Base-by-base conservation (phyloP, 192 early-diverging fungal species). In the Coemansia sp. region DNA sequence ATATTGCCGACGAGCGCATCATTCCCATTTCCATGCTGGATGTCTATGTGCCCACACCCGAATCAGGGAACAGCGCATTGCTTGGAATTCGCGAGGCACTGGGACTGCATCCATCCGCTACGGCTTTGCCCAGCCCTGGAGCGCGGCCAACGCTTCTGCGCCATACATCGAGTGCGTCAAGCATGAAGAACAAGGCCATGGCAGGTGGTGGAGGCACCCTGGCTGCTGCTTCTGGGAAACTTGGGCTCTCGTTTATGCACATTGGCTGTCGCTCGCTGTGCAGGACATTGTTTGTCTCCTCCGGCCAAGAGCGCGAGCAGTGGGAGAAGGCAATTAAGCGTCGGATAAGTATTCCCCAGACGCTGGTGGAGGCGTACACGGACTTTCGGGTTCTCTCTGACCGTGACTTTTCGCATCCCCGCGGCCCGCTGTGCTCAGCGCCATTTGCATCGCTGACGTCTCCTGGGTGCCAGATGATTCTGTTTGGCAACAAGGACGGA, bases 11-110 rank as follows among this genome's bases (percentile, higher is more conserved):
- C 59, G 67, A 72, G 44, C 76, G 73, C 38, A 77, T 79, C 26
- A 79, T 83, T 43, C 81, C 81, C 1, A 75, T 83, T 11, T 78
- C 75, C 2, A 78, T 83, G 81, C 76, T 83, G 26, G 81, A 83
- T 23, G 76, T 63, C 13, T 21, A 16, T 4, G 66, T 77, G 49
- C 68, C 79, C 0, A 52, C 63, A 9, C 50, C 60, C 9, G 79
- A 73, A 40, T 21, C 79, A 0, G 62, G 77, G 13, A 59, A 38
- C 39, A 59, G 57, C 6, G 59, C 77, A 16, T 59, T 75, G 18
- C 54, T 56, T 19, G 71, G 75, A 11, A 70, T 82, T 40, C 74
- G 75, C 59, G 74, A 71, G 26, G 71, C 70, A 6, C 60, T 76
- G 49, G 67, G 66, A 2, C 61, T 77, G 40, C 66, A 61, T 49